A percentile compares a stretch with the other conserved stretches of the same genome.
Evolutionary conservation across 371 early-diverging fungal species (phyloP).

Genomic region (Rhizopus delemar): DNA sequence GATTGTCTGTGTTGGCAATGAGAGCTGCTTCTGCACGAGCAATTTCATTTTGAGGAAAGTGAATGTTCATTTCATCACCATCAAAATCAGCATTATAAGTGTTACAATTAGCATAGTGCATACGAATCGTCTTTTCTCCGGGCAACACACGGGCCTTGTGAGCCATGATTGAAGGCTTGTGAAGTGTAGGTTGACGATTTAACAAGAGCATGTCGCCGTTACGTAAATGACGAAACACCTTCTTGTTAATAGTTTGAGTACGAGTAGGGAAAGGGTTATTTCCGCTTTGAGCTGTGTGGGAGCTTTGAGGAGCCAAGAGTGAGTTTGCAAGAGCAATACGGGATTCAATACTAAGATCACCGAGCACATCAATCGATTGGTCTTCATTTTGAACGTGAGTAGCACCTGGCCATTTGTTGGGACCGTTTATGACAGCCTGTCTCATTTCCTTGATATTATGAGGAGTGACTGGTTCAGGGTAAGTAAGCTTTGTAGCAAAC

Average conservation of each 20-base stretch:
- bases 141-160: conserved; percentile 97
- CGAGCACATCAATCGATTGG: conserved; percentile 80
- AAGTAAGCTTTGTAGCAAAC: conserved; percentile 97
- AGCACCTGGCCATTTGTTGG: conserved; percentile 98
- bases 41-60: conserved; percentile 98
- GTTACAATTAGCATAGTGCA: conserved; percentile 99
- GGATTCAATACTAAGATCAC: conserved; percentile 78
- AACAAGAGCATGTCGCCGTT: conserved; percentile 98
- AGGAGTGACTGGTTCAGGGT: conserved; percentile 97
- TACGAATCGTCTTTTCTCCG: conserved; percentile 95
- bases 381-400: conserved; percentile 93
- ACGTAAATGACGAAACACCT: conserved; percentile 95
- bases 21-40: conserved; percentile 95
- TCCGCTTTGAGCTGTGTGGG: conserved; percentile 46
- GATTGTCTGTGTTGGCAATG: conserved; percentile 95
- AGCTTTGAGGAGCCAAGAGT: conserved; percentile 84
- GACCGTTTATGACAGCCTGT: conserved; percentile 97
- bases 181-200: conserved; percentile 99
- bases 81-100: conserved; percentile 99
- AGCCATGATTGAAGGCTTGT: conserved; percentile 99
- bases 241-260: conserved; percentile 82
- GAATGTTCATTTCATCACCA: conserved; percentile 99
- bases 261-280: conserved; percentile 61
- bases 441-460: conserved; percentile 93
- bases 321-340: conserved; percentile 96